Evolutionary conservation across 202 grass and related monocot genomes (phyloP), one percentile per base, ranked within the genome.

Genomic region (Panicum hallii): DNA sequence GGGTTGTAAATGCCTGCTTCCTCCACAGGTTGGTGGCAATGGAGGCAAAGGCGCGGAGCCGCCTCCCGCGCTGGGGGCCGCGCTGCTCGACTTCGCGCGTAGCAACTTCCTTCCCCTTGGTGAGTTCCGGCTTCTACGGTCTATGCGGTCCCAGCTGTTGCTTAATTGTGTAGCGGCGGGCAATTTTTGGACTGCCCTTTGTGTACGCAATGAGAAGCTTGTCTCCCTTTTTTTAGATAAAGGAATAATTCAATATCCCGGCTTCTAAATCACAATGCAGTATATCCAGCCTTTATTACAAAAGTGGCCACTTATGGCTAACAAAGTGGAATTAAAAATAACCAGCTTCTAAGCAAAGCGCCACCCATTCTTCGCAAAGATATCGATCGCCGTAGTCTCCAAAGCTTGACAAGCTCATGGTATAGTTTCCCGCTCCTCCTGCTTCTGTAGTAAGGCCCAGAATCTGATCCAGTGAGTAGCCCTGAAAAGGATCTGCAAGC

Each of bases 61-160:
- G 74, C 64, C 75, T 84, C 74, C 64, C 70, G 28, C 66, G 12
- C 85, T 80, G 52, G 73, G 83, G 61, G 26, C 82, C 19, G 70
- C 56, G 46, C 20, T 88, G 56, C 65, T 92, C 54, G 80, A 40
- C 26, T 98, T 98, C 78, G 78, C 66, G 40, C 48, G 85, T 50
- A 88, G 75, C 81, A 99, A 99, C 65, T 99, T 95, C 86, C 96
- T 99, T 88, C 96, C 96, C 40, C 80, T 99, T 73, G 96, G 96
- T 94, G 73, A 50, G 70, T 30, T 52, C 67, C 58, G 17, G 19
- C 45, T 75, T 82, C 41, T 19, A 62, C 47, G 74, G 71, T 82
- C 32, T 19, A 62, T 41, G 74, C 74, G 76, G 70, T 70, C 30
- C 50, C 11, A 69, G 32, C n/a, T 69, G 16, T 14, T 75, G 54